Percentiles rank a stretch among this genome's conserved stretches.
These are phyloP conservation scores for Blastobotrys indianensis DNA, from an alignment of 1,139 yeast species.

Conservation along the genomic window DNA sequence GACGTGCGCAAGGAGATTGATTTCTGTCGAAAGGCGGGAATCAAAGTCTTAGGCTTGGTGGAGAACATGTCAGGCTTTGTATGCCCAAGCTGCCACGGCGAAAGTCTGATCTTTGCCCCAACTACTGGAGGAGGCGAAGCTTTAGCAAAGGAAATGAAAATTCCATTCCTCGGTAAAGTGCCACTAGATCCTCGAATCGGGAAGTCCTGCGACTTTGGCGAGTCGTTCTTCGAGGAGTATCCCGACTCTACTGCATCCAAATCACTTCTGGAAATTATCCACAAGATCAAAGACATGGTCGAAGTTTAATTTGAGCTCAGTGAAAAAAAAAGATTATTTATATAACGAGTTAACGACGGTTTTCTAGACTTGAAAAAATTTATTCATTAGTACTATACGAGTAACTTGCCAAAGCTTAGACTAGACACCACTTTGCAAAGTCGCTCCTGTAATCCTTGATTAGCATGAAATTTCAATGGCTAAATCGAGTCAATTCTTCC, in stretches of 20 bases:
- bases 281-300: conserved; percentile 16
- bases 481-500: too few species aligned
- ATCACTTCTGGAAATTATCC: conserved; percentile 77
- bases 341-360: background rate
- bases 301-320: too few species aligned
- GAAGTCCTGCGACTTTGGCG: conserved; percentile 81
- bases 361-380: too few species aligned
- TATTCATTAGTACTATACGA: too few species aligned
- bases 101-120: conserved; percentile 84
- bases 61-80: conserved; percentile 99
- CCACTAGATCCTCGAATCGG: conserved; percentile 97
- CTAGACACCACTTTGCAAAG: too few species aligned
- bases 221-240: conserved; percentile 65
- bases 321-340: too few species aligned
- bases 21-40: conserved; percentile 86
- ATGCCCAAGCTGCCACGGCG: conserved; percentile 89
- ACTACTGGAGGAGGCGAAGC: conserved; percentile 95
- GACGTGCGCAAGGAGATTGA: conserved; percentile 96
- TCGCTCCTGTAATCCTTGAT: too few species aligned
- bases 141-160: conserved; percentile 68
- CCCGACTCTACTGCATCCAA: conserved; percentile 93
- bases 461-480: too few species aligned
- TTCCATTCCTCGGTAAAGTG: conserved; percentile 82
- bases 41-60: conserved; percentile 79
- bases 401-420: too few species aligned